Percentiles rank a stretch among this genome's conserved stretches.
Evolutionary conservation across 1,284 basidiomycete species (phyloP).

Genomic region (Papiliotrema terrestris): DNA sequence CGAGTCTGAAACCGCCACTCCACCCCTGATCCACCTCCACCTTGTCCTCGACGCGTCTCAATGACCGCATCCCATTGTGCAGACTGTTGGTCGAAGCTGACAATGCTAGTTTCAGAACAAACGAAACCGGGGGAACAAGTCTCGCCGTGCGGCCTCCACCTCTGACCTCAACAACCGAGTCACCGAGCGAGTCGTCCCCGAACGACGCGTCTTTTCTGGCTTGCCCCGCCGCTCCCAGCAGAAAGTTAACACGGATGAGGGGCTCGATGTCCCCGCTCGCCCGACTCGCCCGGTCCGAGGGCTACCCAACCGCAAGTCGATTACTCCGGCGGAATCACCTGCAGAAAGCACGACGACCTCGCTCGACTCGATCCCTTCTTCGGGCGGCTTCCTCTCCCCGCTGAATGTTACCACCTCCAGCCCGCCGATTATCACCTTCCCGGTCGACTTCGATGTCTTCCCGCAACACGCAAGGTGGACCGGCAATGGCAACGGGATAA

Average conservation of each 20-base stretch:
- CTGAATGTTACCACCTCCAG: background rate
- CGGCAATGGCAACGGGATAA: background rate
- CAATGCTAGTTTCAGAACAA: constrained; percentile 25
- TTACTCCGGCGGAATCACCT: background rate
- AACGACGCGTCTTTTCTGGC: background rate
- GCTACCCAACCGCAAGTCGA: constrained; percentile 6
- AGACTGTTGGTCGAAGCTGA: background rate
- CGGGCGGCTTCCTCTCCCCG: background rate
- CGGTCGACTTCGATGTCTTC: background rate
- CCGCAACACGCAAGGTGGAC: background rate
- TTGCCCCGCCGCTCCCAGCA: background rate
- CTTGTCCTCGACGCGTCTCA: background rate
- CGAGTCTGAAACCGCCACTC: background rate
- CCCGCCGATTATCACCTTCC: background rate
- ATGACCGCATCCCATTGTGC: background rate
- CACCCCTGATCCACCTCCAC: background rate
- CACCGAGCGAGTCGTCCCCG: background rate
- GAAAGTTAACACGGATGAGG: background rate
- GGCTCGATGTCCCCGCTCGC: background rate
- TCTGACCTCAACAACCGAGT: background rate
- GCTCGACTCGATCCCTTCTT: constrained; percentile 5
- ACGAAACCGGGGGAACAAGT: constrained; percentile 14
- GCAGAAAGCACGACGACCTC: background rate
- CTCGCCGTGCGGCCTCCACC: background rate
- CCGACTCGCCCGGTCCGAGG: constrained; percentile 5